Conservation (phyloP, 2,329 filamentous ascomycete genomes). For the Penicillium sp. region DNA sequence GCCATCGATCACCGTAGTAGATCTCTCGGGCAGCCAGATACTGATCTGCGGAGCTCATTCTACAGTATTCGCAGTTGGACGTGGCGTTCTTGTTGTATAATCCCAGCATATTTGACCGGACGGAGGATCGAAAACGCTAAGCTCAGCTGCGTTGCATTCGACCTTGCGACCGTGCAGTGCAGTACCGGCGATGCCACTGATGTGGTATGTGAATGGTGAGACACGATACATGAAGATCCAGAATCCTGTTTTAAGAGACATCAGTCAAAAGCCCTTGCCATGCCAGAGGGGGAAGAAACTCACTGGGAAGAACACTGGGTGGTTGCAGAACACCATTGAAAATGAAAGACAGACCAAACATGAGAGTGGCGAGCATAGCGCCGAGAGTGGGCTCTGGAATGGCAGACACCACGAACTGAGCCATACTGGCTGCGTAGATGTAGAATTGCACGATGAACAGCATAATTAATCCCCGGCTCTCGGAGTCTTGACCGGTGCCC, state of each 20-base stretch:
- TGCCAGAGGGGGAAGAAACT: neutral
- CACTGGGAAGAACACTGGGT: slow-evolving; percentile 64
- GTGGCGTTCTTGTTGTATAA: slow-evolving; percentile 61
- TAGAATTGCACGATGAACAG: slow-evolving; percentile 33
- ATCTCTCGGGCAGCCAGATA: slow-evolving; percentile 53
- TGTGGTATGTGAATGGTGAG: slow-evolving; percentile 59
- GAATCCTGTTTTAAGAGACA: slow-evolving; percentile 47
- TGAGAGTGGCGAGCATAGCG: slow-evolving; percentile 27
- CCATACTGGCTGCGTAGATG: slow-evolving; percentile 29
- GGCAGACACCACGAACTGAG: slow-evolving; percentile 21
- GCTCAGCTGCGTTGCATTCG: slow-evolving; percentile 71
- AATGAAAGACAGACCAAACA: slow-evolving; percentile 28
- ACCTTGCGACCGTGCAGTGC: slow-evolving; percentile 71
- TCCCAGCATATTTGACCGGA: slow-evolving; percentile 61
- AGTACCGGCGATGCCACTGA: slow-evolving; percentile 68
- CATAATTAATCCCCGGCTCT: slow-evolving; percentile 26
- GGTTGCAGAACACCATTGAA: slow-evolving; percentile 65
- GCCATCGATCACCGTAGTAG: slow-evolving; percentile 65
- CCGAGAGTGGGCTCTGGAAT: slow-evolving; percentile 24
- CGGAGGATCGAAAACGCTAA: slow-evolving; percentile 67
- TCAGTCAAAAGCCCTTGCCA: neutral
- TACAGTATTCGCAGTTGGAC: slow-evolving; percentile 57
- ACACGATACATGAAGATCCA: slow-evolving; percentile 67
- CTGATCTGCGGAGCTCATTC: slow-evolving; percentile 41
- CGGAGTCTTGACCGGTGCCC: slow-evolving; percentile 19